phyloP scores from a whole-genome alignment of 1,284 basidiomycete genomes.

The Ganoderma lingzhi region DNA sequence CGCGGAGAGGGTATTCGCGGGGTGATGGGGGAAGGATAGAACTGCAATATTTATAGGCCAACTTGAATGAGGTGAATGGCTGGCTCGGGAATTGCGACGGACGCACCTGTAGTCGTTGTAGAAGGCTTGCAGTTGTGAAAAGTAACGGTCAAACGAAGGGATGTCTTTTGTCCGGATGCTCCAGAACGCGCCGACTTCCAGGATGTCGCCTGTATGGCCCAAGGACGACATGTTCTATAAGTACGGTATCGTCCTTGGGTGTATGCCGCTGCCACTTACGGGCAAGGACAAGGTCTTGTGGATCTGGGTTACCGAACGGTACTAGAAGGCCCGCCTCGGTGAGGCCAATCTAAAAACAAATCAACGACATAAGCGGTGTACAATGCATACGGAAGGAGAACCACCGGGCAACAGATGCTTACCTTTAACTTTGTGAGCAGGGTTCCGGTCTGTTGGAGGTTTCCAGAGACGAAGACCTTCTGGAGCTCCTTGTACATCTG shows the following conservation, averaged over 20 bases:
- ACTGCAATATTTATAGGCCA: conserved; percentile 46
- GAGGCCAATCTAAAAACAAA: conserved; percentile 68
- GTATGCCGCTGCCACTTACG: conserved; percentile 45
- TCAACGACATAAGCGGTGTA: conserved; percentile 1
- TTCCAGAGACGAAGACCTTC: conserved; percentile 66
- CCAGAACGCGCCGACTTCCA: conserved; percentile 96
- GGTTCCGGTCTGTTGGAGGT: conserved; percentile 69
- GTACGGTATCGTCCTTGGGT: neutral
- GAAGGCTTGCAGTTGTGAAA: conserved; percentile 91
- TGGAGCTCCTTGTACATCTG: conserved; percentile 70
- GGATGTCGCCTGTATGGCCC: conserved; percentile 81
- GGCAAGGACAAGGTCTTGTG: conserved; percentile 72
- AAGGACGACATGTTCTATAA: neutral
- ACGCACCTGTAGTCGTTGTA: conserved; percentile 87
- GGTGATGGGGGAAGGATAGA: conserved; percentile 82
- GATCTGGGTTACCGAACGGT: conserved; percentile 64
- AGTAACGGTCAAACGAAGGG: conserved; percentile 94
- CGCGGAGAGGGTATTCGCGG: conserved; percentile 89
- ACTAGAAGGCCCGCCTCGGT: conserved; percentile 81
- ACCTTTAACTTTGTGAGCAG: conserved; percentile 82
- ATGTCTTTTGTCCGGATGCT: conserved; percentile 91
- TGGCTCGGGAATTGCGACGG: neutral
- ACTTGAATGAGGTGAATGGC: neutral
- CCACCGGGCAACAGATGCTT: conserved; percentile 11
- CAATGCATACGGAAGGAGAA: neutral